These are phyloP conservation scores for Lactarius tabidus DNA, from an alignment of 768 basidiomycete genomes.

Conservation along the genomic window DNA sequence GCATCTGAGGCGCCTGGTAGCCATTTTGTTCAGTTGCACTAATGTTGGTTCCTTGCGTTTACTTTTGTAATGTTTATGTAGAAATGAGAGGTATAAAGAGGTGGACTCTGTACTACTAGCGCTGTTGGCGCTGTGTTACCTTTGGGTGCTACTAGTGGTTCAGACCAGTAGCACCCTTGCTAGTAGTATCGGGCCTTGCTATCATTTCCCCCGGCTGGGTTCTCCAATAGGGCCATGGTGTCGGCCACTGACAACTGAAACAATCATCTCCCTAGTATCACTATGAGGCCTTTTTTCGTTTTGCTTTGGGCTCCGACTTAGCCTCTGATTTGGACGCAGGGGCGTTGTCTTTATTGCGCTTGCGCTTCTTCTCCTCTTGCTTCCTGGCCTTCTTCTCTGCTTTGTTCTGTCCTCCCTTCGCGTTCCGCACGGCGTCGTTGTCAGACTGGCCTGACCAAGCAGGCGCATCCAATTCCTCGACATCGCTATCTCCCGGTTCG, in stretches of 20 bases:
- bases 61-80: too few relatives aligned
- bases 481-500: constrained; percentile 28
- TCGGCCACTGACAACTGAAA: background rate
- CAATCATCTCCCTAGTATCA: background rate
- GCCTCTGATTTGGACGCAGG: constrained; percentile 21
- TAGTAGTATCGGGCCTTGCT: too few relatives aligned
- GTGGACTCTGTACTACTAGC: too few relatives aligned
- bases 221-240: too few relatives aligned
- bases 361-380: constrained; percentile 28
- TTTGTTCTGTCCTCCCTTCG: constrained; percentile 15
- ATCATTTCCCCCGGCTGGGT: too few relatives aligned
- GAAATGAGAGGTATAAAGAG: too few relatives aligned
- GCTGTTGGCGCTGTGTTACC: too few relatives aligned
- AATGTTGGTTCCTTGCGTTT: too few relatives aligned
- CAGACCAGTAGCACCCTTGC: too few relatives aligned
- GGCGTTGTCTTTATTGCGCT: constrained; percentile 27
- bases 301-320: constrained; percentile 27
- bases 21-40: too few relatives aligned
- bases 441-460: constrained; percentile 32
- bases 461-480: constrained; percentile 33
- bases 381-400: constrained; percentile 26
- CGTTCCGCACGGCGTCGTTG: constrained; percentile 27
- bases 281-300: constrained; percentile 31
- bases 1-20: too few relatives aligned
- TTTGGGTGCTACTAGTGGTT: too few relatives aligned